These are phyloP conservation scores for Lantana camara DNA, from an alignment of 257 asterid species.

Conservation along the genomic window DNA sequence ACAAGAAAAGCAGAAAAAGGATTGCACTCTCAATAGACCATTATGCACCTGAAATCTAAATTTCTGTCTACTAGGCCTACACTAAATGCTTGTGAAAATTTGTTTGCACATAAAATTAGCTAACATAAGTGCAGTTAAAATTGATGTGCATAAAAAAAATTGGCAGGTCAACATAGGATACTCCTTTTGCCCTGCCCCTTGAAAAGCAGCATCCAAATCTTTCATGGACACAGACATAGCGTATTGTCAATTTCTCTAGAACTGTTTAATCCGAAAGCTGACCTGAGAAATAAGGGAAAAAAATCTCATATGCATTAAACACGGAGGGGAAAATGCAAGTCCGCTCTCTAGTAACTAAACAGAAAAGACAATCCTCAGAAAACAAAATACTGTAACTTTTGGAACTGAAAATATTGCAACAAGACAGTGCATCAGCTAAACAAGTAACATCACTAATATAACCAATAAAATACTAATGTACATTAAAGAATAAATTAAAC, in stretches of 20 bases:
- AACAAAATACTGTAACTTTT: conserved; percentile 11
- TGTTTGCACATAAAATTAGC: conserved; percentile 10
- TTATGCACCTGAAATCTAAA: conserved; percentile 8
- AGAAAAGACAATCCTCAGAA: conserved; percentile 7
- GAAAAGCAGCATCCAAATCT: conserved; percentile 77
- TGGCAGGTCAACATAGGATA: conserved; percentile 48
- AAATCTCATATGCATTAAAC: conserved; percentile 21
- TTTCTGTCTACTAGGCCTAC: conserved; percentile 2
- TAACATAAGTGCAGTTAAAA: conserved; percentile 16
- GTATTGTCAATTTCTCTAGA: conserved; percentile 35
- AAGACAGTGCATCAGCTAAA: conserved; percentile 8
- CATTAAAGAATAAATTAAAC: conserved; percentile 13
- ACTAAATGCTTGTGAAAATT: neutral
- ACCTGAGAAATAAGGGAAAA: conserved; percentile 38
- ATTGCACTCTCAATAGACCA: neutral
- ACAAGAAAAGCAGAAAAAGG: no score
- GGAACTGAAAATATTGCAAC: neutral
- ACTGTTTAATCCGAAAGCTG: conserved; percentile 21
- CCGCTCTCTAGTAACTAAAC: conserved; percentile 16
- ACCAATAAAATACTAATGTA: conserved; percentile 6
- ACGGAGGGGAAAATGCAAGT: neutral
- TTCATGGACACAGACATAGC: conserved; percentile 76
- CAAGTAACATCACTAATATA: conserved; percentile 19
- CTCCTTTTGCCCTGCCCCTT: conserved; percentile 75
- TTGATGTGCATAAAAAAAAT: neutral